These are phyloP conservation scores for Alternaria ventricosa DNA, from an alignment of 2,329 filamentous ascomycete species.

Conservation along the genomic window DNA sequence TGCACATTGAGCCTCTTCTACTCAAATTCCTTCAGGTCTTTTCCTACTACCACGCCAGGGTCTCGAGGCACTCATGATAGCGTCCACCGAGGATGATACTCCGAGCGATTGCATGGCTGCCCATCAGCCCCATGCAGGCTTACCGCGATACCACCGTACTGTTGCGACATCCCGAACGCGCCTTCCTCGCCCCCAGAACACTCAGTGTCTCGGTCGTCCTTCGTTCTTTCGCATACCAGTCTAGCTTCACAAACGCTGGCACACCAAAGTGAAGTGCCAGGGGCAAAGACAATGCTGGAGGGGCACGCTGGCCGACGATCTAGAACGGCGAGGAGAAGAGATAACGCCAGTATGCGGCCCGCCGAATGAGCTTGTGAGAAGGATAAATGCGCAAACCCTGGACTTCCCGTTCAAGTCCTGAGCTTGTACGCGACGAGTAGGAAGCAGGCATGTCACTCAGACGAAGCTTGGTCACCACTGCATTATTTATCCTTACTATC, in stretches of 20 bases:
- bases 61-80: no score
- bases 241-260: background rate
- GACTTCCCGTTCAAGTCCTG: background rate
- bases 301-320: no score
- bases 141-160: background rate
- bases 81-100: background rate
- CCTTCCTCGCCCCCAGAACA: background rate
- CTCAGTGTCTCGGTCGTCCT: background rate
- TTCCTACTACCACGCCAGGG: background rate
- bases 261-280: background rate
- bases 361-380: background rate
- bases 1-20: background rate
- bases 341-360: background rate
- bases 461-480: background rate
- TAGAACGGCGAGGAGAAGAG: background rate
- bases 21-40: background rate
- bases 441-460: background rate
- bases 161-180: background rate
- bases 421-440: no score
- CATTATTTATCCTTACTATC: no score
- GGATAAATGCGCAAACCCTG: background rate
- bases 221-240: background rate
- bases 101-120: background rate
- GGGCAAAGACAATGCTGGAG: background rate
- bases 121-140: background rate